These are phyloP conservation scores for Lecanosticta acicola DNA, from an alignment of 2,329 filamentous ascomycete species.

Conservation along the genomic window DNA sequence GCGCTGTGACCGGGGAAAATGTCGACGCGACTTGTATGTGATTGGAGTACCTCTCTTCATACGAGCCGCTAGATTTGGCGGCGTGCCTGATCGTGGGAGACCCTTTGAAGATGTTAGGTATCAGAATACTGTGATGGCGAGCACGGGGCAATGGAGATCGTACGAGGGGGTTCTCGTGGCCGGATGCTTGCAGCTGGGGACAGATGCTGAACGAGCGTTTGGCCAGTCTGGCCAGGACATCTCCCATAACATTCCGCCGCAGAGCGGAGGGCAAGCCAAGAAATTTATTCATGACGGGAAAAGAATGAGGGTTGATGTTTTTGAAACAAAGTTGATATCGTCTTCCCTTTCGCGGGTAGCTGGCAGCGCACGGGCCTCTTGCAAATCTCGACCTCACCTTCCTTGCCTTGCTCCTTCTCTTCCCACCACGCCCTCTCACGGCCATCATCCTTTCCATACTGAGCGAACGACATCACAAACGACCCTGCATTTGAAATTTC, in stretches of 20 bases:
- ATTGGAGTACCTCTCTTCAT: slow-evolving; percentile 67
- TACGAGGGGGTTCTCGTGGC: slow-evolving; percentile 86
- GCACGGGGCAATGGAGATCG: slow-evolving; percentile 18
- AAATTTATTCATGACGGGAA: slow-evolving; percentile 1
- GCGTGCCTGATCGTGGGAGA: slow-evolving; percentile 66
- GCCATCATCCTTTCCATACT: no score
- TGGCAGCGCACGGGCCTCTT: no score
- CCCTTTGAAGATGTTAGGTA: slow-evolving; percentile 51
- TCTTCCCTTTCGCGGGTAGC: no score
- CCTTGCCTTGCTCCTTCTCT: no score
- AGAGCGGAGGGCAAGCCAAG: slow-evolving; percentile 9
- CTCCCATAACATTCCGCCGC: slow-evolving; percentile 6
- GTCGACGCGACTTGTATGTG: no score
- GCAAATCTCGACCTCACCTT: not conserved
- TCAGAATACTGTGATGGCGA: not conserved
- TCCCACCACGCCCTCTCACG: no score
- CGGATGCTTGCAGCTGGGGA: slow-evolving; percentile 35
- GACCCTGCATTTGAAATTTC: no score
- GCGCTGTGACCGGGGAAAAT: not conserved
- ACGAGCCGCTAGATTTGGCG: slow-evolving; percentile 59
- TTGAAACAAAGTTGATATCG: no score
- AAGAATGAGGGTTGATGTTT: no score
- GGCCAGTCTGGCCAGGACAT: not conserved
- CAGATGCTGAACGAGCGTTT: slow-evolving; percentile 43
- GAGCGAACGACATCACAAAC: no score